A percentile compares a stretch with the other conserved stretches of the same genome.
Evolutionary conservation across 192 early-diverging fungal genomes (phyloP).

Genomic region (Backusella psychrophila): DNA sequence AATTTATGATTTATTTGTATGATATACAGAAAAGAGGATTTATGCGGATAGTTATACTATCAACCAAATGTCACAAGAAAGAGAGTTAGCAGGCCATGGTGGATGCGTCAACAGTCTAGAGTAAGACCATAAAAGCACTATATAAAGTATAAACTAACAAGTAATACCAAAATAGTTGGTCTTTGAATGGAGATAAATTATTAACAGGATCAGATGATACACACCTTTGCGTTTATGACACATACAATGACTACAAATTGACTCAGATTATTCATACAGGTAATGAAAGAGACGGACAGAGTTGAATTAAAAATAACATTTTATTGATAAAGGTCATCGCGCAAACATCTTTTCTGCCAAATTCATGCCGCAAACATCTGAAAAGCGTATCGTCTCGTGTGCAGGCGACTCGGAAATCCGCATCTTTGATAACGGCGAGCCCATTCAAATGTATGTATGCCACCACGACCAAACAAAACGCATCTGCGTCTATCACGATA

Average conservation of each 20-base stretch:
- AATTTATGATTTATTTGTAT: neutral
- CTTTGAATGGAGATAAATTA: slow-evolving; percentile 47
- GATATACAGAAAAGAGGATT: slow-evolving; percentile 9
- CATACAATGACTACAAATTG: slow-evolving; percentile 39
- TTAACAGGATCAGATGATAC: slow-evolving; percentile 64
- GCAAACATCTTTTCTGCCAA: slow-evolving; percentile 79
- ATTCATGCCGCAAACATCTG: slow-evolving; percentile 59
- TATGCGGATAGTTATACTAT: slow-evolving; percentile 28
- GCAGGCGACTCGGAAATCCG: slow-evolving; percentile 53
- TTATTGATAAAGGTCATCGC: slow-evolving; percentile 49
- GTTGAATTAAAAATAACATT: neutral
- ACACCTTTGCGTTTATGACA: slow-evolving; percentile 53
- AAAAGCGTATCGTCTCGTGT: slow-evolving; percentile 57
- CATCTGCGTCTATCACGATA: slow-evolving; percentile 39
- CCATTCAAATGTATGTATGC: slow-evolving; percentile 39
- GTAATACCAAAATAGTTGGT: slow-evolving; percentile 39
- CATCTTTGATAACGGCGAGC: slow-evolving; percentile 26
- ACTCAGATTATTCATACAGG: slow-evolving; percentile 35
- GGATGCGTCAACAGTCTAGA: slow-evolving; percentile 58
- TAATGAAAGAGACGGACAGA: neutral
- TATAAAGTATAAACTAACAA: neutral
- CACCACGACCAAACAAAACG: slow-evolving; percentile 53
- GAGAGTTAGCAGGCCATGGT: slow-evolving; percentile 40
- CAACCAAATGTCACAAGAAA: slow-evolving; percentile 30
- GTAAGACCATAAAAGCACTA: slow-evolving; percentile 10